Evolutionary conservation across 768 basidiomycete genomes (phyloP).

Genomic region (Leccinellum rugosiceps): DNA sequence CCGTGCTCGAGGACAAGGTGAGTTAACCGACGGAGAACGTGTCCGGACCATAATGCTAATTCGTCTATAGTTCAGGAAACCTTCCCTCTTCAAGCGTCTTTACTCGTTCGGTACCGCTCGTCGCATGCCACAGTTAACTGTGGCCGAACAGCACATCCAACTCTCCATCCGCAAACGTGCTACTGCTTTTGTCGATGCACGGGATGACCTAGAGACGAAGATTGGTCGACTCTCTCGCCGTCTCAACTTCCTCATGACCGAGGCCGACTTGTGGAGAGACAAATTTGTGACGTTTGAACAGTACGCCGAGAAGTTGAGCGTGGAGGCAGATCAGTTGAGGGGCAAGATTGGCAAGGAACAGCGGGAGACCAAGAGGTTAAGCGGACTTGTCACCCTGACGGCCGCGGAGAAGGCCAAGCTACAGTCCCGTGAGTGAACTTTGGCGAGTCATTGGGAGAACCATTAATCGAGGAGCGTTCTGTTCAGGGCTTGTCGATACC

Average conservation of each 20-base stretch:
- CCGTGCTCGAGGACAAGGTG: constrained; percentile 83
- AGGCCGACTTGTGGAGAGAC: constrained; percentile 86
- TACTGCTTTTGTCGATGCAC: constrained; percentile 90
- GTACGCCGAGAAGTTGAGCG: constrained; percentile 87
- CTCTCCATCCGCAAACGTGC: constrained; percentile 89
- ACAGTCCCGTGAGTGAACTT: constrained; percentile 61
- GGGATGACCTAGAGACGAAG: constrained; percentile 92
- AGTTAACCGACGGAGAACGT: not conserved
- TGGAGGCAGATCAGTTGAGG: constrained; percentile 81
- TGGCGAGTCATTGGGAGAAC: not conserved
- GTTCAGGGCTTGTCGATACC: constrained; percentile 75
- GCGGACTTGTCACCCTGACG: constrained; percentile 73
- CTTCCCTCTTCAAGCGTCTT: constrained; percentile 82
- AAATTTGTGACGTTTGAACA: constrained; percentile 94
- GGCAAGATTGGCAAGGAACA: constrained; percentile 90
- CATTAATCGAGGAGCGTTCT: not conserved
- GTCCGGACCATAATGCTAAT: constrained; percentile 3
- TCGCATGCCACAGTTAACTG: constrained; percentile 67
- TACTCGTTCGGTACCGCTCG: constrained; percentile 70
- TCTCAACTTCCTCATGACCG: constrained; percentile 90
- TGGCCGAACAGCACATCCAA: constrained; percentile 83
- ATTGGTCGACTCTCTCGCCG: constrained; percentile 82
- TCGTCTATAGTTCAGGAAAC: constrained; percentile 73
- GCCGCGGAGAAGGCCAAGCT: constrained; percentile 76
- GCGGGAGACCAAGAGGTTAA: constrained; percentile 80